Evolutionary conservation across 1,284 basidiomycete species (phyloP).

Genomic region (Heterobasidion irregulare): DNA sequence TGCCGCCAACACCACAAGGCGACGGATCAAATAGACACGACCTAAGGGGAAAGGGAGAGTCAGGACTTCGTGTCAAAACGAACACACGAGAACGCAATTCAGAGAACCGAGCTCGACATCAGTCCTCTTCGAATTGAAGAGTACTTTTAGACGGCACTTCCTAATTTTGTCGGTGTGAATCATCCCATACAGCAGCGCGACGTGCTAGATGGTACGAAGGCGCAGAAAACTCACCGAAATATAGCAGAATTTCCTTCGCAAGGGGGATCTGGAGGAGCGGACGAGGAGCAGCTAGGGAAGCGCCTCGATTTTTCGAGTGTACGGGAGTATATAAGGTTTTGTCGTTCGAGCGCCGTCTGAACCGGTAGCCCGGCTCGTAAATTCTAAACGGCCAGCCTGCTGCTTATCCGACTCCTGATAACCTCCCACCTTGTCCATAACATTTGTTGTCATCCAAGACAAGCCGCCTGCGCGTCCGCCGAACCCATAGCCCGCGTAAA

Average conservation of each 20-base stretch:
- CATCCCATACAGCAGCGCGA: background rate
- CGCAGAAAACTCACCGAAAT: background rate
- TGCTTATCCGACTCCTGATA: background rate
- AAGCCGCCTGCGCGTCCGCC: no score
- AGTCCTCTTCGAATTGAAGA: background rate
- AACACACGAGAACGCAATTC: background rate
- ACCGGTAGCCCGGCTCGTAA: background rate
- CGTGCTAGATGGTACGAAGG: background rate
- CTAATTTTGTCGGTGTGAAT: conserved; percentile 5
- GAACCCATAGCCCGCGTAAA: no score
- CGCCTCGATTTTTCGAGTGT: background rate
- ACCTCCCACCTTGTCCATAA: background rate
- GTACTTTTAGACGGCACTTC: conserved; percentile 6
- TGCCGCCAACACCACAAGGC: no score
- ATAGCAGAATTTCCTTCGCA: background rate
- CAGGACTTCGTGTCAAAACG: background rate
- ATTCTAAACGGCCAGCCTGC: background rate
- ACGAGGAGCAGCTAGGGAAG: background rate
- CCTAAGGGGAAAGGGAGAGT: background rate
- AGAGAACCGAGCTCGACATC: conserved; percentile 6
- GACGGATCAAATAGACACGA: no score
- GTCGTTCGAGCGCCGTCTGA: background rate
- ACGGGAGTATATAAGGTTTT: background rate
- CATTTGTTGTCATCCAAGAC: background rate
- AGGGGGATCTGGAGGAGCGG: background rate